phyloP scores from a whole-genome alignment of 306 rosid genomes.

The Glycyrrhiza uralensis region DNA sequence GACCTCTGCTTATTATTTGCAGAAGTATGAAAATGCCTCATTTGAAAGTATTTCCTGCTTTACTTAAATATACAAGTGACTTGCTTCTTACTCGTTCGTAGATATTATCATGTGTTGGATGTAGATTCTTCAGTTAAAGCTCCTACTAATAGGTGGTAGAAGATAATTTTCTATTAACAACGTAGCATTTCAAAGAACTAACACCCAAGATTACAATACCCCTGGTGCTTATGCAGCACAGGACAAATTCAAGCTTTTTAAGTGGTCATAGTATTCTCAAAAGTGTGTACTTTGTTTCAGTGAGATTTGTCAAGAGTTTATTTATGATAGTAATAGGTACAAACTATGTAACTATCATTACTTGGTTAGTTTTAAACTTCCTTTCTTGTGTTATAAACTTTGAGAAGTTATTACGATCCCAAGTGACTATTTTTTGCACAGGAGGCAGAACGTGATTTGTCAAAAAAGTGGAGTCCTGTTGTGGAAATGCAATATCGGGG shows the following conservation, averaged over 20 bases:
- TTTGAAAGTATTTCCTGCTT: neutral
- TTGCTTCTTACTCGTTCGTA: neutral
- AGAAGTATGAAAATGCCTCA: neutral
- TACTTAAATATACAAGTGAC: neutral
- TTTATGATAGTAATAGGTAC: neutral
- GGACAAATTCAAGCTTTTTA: neutral
- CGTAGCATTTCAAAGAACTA: neutral
- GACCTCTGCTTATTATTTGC: neutral
- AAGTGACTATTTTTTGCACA: constrained; percentile 29
- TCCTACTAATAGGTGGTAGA: neutral
- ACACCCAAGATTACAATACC: neutral
- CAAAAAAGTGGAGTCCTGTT: constrained; percentile 82
- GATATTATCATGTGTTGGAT: neutral
- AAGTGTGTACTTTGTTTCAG: neutral
- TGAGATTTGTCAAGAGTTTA: neutral
- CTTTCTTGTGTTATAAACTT: neutral
- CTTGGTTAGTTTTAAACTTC: neutral
- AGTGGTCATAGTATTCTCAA: neutral
- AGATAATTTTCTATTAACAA: neutral
- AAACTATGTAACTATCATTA: neutral
- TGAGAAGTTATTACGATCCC: constrained; percentile 7
- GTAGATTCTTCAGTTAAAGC: neutral
- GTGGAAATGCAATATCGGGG: constrained; percentile 92
- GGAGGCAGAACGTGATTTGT: constrained; percentile 92
- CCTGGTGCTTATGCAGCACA: neutral